Conservation (phyloP, 768 basidiomycete species). For the Termitomyces sp. region DNA sequence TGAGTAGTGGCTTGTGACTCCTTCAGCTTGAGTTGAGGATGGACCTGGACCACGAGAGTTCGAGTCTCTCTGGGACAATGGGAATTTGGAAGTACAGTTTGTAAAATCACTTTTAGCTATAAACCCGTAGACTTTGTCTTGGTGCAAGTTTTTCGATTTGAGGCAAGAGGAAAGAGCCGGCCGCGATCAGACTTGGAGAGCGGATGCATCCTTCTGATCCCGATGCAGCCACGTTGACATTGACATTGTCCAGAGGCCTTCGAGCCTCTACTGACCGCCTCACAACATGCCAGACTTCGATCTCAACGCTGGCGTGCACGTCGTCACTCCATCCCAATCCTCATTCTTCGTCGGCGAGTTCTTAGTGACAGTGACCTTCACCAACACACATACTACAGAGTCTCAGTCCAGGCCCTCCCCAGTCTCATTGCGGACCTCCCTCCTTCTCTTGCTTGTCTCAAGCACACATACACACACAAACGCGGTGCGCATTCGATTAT, state of each 20-base stretch:
- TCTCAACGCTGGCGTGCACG: constrained; percentile 44
- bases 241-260: background rate
- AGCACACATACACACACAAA: constrained; percentile 50
- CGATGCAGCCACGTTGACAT: background rate
- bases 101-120: no score
- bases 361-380: constrained; percentile 81
- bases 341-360: constrained; percentile 96
- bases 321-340: constrained; percentile 78
- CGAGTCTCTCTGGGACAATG: no score
- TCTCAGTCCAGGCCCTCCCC: constrained; percentile 34
- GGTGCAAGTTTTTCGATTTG: no score
- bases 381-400: constrained; percentile 65
- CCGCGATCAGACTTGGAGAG: background rate
- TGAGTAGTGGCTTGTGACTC: no score
- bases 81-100: no score
- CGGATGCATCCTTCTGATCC: no score
- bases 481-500: constrained; percentile 80
- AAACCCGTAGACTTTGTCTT: no score
- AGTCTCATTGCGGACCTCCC: no score
- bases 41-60: no score
- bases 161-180: no score
- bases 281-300: background rate
- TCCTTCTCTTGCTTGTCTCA: constrained; percentile 3
- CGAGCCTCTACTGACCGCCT: background rate
- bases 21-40: no score